Conservation (phyloP, 495 filamentous ascomycete genomes). For the Copromyces sp. region DNA sequence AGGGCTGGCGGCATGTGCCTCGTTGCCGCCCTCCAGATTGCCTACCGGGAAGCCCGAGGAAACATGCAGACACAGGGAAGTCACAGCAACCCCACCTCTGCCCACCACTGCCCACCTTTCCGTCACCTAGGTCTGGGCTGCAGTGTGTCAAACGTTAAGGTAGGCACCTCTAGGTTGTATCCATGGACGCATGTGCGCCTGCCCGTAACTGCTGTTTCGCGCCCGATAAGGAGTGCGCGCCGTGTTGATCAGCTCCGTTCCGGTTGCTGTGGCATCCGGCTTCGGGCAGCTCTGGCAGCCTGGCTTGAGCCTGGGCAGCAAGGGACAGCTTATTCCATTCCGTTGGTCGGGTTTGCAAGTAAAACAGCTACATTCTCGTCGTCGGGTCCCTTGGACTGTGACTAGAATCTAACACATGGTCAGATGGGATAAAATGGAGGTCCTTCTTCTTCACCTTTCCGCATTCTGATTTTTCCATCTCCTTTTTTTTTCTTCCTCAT, state of each 20-base stretch:
- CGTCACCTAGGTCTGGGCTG: background rate
- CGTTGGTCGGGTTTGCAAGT: background rate
- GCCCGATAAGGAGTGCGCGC: background rate
- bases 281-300: background rate
- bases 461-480: background rate
- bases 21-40: background rate
- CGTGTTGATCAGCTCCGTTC: background rate
- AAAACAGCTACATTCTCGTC: background rate
- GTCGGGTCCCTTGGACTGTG: background rate
- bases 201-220: background rate
- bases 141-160: background rate
- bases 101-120: background rate
- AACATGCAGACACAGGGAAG: background rate
- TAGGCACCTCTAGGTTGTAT: too few relatives aligned
- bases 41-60: background rate
- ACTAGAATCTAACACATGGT: background rate
- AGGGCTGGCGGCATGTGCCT: background rate
- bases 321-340: background rate
- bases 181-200: background rate
- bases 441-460: background rate
- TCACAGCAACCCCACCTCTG: background rate
- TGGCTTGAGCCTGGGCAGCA: background rate
- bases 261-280: background rate
- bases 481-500: background rate
- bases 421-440: background rate